Conservation (phyloP, 805 yeast genomes). For the Scheffersomyces amazonensis region DNA sequence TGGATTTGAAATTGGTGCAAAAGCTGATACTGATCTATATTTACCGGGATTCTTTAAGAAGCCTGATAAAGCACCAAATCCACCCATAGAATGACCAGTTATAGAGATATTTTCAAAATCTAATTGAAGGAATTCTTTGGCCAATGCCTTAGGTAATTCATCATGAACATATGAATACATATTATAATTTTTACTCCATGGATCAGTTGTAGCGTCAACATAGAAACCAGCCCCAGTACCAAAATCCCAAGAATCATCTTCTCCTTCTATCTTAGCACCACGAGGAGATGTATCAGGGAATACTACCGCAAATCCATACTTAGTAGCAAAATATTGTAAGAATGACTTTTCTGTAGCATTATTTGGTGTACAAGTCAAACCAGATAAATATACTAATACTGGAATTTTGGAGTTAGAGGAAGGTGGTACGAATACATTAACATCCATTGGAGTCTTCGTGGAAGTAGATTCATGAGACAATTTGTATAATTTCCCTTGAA, state of each 20-base stretch:
- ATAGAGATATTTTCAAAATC: conserved; percentile 69
- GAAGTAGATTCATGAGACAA: conserved; percentile 66
- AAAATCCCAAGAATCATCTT: conserved; percentile 81
- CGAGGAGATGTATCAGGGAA: conserved; percentile 98
- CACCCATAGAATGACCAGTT: conserved; percentile 99
- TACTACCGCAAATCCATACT: conserved; percentile 81
- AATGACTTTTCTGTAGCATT: conserved; percentile 94
- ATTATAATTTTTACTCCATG: conserved; percentile 69
- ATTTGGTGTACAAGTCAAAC: conserved; percentile 90
- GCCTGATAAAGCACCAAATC: conserved; percentile 81
- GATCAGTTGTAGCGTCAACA: conserved; percentile 74
- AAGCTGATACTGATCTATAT: conserved; percentile 82
- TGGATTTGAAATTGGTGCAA: conserved; percentile 89
- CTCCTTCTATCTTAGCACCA: conserved; percentile 75
- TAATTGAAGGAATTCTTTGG: conserved; percentile 41
- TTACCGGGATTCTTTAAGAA: conserved; percentile 64
- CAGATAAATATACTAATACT: conserved; percentile 76
- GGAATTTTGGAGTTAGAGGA: conserved; percentile 49
- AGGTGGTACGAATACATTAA: conserved; percentile 79
- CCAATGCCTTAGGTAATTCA: conserved; percentile 62
- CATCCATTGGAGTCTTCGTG: conserved; percentile 73
- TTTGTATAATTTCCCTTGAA: conserved; percentile 76
- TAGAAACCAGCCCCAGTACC: conserved; percentile 97
- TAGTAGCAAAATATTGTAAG: conserved; percentile 74
- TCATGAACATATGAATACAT: conserved; percentile 82